Evolutionary conservation across 2,329 filamentous ascomycete genomes (phyloP), one percentile per base, ranked within the genome.

Genomic region (Xylaria arbuscula): DNA sequence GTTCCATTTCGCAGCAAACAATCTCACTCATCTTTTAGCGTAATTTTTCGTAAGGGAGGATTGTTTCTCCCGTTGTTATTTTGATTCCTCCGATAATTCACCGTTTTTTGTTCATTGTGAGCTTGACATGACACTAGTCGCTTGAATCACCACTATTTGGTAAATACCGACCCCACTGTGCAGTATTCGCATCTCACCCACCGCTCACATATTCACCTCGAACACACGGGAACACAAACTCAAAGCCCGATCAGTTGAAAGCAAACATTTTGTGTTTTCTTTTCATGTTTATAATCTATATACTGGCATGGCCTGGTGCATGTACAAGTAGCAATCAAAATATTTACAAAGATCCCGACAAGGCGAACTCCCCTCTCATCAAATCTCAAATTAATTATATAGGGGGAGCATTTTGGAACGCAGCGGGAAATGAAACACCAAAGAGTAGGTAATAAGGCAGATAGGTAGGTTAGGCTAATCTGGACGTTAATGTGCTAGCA

Each of bases 301-400:
- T 56, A 62, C 51, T 50, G 47, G 48, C 22, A 40, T 56, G 22
- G 50, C 64, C 22, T 2, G 56, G 11, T 62, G 40, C 64, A 67
- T 64, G 55, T 61, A 61, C 66, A 67, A 24, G 56, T 34, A 24
- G 22, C 17, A 66, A 47, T 55, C 56, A 61, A 64, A 64, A 17
- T 64, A 68, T 68, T 50, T 68, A 68, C 66, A 68, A 38, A 10
- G 19, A 45, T 62, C 51, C 50, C 22, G 42, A 56, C 57, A 22
- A 32, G 32, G 42, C 55, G 17, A 6, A 7, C 13, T 19, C 54
- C 64, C 28, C 28, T 28, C 28, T 5, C 28, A 28, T 28, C 28
- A 28, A 28, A 28, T 28, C 3, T 28, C 28, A 17, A 58, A 53
- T 53, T 62, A 19, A 48, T 47, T 22, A 24, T n/a, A n/a, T n/a